phyloP scores from a whole-genome alignment of 352 stramenopile species.

The Globisporangium viniferum region DNA sequence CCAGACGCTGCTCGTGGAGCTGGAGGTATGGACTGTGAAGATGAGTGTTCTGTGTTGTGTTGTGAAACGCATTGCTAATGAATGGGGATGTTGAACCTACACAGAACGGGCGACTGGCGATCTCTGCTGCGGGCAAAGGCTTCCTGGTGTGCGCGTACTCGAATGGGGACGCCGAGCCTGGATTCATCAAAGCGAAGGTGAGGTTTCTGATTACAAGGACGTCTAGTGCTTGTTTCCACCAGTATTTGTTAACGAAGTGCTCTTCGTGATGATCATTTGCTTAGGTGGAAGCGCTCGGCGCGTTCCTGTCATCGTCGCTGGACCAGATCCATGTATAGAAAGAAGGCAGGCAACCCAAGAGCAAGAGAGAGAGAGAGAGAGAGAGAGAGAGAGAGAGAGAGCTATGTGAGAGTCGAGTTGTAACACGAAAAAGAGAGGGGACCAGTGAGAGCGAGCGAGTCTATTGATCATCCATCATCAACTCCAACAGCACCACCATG shows the following conservation, averaged over 20 bases:
- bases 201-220: not conserved
- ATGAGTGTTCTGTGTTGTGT: no score
- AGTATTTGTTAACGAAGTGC: not conserved
- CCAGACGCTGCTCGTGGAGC: slow-evolving; percentile 64
- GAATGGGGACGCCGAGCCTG: slow-evolving; percentile 41
- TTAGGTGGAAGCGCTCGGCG: slow-evolving; percentile 58
- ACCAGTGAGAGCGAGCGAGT: not conserved
- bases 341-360: not conserved
- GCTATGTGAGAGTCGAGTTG: not conserved
- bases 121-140: slow-evolving; percentile 58
- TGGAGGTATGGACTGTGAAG: slow-evolving; percentile 37
- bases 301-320: slow-evolving; percentile 60
- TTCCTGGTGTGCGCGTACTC: slow-evolving; percentile 83
- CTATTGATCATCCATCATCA: not conserved
- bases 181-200: slow-evolving; percentile 77
- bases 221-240: not conserved
- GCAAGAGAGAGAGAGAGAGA: not conserved
- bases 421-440: not conserved
- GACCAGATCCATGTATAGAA: slow-evolving; percentile 69
- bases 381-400: not conserved
- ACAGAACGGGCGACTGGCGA: slow-evolving; percentile 56
- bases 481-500: not conserved
- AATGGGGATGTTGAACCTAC: not conserved
- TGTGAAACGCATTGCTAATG: not conserved
- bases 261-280: not conserved